A percentile compares a stretch with the other conserved stretches of the same genome.
These are phyloP conservation scores for Halophytophthora batemanensis DNA, from an alignment of 352 stramenopile species.

Conservation along the genomic window DNA sequence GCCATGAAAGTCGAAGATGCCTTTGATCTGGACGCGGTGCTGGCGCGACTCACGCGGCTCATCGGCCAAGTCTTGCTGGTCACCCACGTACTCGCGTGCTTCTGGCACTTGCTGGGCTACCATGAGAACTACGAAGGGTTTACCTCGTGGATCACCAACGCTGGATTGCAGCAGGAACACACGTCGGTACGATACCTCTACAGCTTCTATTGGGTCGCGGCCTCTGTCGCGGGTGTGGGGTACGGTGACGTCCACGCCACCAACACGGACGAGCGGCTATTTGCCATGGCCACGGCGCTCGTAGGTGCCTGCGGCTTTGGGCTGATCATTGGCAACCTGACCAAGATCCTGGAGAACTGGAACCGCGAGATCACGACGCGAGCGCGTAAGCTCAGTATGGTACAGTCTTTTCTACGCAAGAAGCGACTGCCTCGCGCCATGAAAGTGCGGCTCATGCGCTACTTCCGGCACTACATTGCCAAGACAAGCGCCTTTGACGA, in stretches of 20 bases:
- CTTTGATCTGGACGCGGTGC: constrained; percentile 59
- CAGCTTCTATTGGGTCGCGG: constrained; percentile 84
- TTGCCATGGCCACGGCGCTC: constrained; percentile 67
- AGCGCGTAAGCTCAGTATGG: constrained; percentile 55
- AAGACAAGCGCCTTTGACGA: constrained; percentile 77
- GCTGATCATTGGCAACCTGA: constrained; percentile 83
- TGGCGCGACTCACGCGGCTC: constrained; percentile 58
- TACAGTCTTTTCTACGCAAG: constrained; percentile 63
- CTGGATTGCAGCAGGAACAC: constrained; percentile 21
- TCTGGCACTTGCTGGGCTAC: constrained; percentile 72
- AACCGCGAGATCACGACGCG: constrained; percentile 57
- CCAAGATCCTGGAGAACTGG: constrained; percentile 80
- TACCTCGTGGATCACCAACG: constrained; percentile 37
- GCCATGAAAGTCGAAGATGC: constrained; percentile 68
- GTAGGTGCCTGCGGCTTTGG: constrained; percentile 76
- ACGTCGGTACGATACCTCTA: constrained; percentile 62
- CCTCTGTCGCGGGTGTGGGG: constrained; percentile 73
- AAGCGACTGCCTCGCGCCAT: constrained; percentile 53
- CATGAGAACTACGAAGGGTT: constrained; percentile 26
- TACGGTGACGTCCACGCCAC: constrained; percentile 80
- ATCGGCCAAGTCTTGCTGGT: constrained; percentile 69
- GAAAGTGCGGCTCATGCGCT: constrained; percentile 52
- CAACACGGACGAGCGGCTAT: constrained; percentile 66
- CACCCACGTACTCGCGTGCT: constrained; percentile 70
- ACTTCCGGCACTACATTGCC: constrained; percentile 81